Evolutionary conservation across 2,329 filamentous ascomycete genomes (phyloP), one percentile per base, ranked within the genome.

Genomic region (Paramyrothecium roridum): DNA sequence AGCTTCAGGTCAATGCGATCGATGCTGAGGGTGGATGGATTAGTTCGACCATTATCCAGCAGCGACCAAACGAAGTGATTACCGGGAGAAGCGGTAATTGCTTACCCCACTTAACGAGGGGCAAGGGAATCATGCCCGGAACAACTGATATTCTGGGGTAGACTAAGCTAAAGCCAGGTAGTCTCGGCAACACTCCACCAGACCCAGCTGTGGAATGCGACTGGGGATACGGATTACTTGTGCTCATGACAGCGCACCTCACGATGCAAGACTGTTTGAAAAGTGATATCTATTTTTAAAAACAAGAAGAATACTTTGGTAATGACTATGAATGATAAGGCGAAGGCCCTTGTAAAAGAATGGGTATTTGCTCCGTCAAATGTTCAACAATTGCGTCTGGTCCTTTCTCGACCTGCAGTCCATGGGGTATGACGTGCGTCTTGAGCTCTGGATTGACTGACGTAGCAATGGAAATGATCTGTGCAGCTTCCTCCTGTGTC

Each of bases 311-410:
- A n/a, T n/a, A n/a, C n/a, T n/a, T n/a, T n/a, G n/a, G n/a, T n/a
- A n/a, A n/a, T n/a, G n/a, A n/a, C n/a, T n/a, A n/a, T n/a, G n/a
- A n/a, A n/a, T n/a, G n/a, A n/a, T n/a, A n/a, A n/a, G n/a, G n/a
- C n/a, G n/a, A n/a, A n/a, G n/a, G n/a, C n/a, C n/a, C n/a, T n/a
- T n/a, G n/a, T 30, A 43, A 43, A 13, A 43, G 37, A 21, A 47
- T 21, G 10, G 75, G 76, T 26, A 78, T 62, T 54, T 76, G 66
- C 61, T 76, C 75, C 47, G 74, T 67, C 48, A 83, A 65, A 63
- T 78, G 79, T 52, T 81, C 78, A 1, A 84, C 78, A n/a, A 84
- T 72, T 3, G 77, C 80, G 65, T 83, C 80, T 0, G 80, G 80
- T 0, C 81, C 81, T 53, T 70, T 73, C 57, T 81, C 71, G 2